phyloP scores from a whole-genome alignment of 2,329 filamentous ascomycete species.

The Didymella pinodella region DNA sequence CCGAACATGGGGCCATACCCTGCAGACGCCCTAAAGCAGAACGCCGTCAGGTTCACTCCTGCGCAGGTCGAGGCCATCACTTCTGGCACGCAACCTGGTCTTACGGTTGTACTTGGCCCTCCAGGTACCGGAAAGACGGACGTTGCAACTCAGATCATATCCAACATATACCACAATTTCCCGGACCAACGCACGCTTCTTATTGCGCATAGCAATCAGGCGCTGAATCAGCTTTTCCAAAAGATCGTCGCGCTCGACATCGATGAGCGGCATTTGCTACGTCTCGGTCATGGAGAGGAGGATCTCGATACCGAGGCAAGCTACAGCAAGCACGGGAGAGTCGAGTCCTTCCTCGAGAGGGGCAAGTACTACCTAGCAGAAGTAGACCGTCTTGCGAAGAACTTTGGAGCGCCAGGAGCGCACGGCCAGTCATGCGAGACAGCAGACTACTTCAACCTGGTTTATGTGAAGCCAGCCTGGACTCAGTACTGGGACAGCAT shows the following conservation, averaged over 20 bases:
- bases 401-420: slow-evolving; percentile 87
- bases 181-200: slow-evolving; percentile 89
- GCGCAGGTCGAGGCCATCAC: slow-evolving; percentile 91
- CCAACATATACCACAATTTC: slow-evolving; percentile 98
- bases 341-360: slow-evolving; percentile 94
- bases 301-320: slow-evolving; percentile 85
- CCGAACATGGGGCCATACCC: slow-evolving; percentile 90
- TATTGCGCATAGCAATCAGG: slow-evolving; percentile 97
- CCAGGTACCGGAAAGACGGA: slow-evolving; percentile 99
- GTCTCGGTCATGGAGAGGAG: slow-evolving; percentile 93
- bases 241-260: slow-evolving; percentile 98
- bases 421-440: slow-evolving; percentile 97
- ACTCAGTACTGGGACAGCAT: slow-evolving; percentile 77
- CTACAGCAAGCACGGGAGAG: slow-evolving; percentile 93
- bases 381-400: slow-evolving; percentile 84
- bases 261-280: slow-evolving; percentile 89
- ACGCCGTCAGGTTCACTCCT: slow-evolving; percentile 86
- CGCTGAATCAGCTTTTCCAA: slow-evolving; percentile 94
- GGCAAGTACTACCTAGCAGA: slow-evolving; percentile 79
- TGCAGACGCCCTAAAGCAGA: slow-evolving; percentile 80
- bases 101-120: slow-evolving; percentile 93
- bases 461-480: slow-evolving; percentile 91
- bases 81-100: slow-evolving; percentile 90
- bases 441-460: slow-evolving; percentile 92
- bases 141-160: slow-evolving; percentile 97